phyloP scores from a whole-genome alignment of 2,329 filamentous ascomycete genomes.

The Hymenoscyphus repandus region DNA sequence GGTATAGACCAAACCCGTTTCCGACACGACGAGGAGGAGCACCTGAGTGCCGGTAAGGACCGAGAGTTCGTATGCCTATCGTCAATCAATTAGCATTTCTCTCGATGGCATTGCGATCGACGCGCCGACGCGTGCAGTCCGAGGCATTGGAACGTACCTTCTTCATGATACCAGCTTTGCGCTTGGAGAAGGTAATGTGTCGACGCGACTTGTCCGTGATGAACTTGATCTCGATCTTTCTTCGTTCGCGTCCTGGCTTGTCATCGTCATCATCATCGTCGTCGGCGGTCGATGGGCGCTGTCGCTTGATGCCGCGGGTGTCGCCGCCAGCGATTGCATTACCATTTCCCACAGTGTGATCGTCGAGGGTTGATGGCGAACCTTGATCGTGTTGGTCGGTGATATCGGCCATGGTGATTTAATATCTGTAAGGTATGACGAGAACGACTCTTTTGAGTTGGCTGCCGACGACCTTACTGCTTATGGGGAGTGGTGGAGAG shows the following conservation, averaged over 20 bases:
- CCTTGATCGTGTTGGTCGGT: constrained; percentile 72
- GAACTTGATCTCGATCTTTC: constrained; percentile 99
- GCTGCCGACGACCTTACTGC: constrained; percentile 33
- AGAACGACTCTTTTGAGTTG: constrained; percentile 32
- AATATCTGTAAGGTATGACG: constrained; percentile 31
- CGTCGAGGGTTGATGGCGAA: constrained; percentile 69
- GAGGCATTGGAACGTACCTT: constrained; percentile 62
- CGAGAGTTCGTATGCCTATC: constrained; percentile 90
- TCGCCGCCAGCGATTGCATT: constrained; percentile 51
- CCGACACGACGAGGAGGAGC: constrained; percentile 89
- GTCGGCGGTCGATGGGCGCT: constrained; percentile 74
- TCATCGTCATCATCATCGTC: constrained; percentile 98
- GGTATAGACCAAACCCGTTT: constrained; percentile 95
- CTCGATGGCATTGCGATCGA: constrained; percentile 7
- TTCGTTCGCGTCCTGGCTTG: constrained; percentile 93
- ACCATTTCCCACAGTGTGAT: constrained; percentile 71
- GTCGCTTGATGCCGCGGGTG: constrained; percentile 82
- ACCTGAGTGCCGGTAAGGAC: constrained; percentile 98
- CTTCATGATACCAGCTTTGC: constrained; percentile 99
- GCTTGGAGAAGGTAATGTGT: constrained; percentile 99
- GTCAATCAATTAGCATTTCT: constrained; percentile 15
- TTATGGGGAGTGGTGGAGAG: constrained; percentile 27
- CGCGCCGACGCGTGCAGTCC: constrained; percentile 20
- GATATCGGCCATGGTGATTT: constrained; percentile 68
- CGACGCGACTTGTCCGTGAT: constrained; percentile 99